Evolutionary conservation across 2,329 filamentous ascomycete species (phyloP), one percentile per base, ranked within the genome.

Genomic region (Trichoderma sp.): DNA sequence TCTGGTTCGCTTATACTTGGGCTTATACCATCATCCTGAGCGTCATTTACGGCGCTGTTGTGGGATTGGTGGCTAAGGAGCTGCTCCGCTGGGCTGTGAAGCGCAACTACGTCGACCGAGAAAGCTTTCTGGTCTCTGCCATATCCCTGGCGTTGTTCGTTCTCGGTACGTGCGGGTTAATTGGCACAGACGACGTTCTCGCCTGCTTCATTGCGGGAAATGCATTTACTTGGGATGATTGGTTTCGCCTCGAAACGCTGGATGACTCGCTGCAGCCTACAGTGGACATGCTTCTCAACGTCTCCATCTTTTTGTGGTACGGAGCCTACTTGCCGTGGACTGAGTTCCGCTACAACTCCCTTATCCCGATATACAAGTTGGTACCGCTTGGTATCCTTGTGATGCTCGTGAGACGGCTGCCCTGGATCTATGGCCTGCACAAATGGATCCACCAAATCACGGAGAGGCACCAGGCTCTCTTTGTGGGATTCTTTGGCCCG

Each of bases 181-280:
- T 97, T 60, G 94, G 93, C 1, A 95, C 90, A 43, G 94, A 97
- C 76, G 94, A 97, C 76, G 91, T 97, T 0, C 84, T 97, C 7
- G 94, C 94, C 1, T 97, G 93, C 81, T 97, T 97, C 77, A 90
- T 97, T 74, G 94, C 94, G 2, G 94, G 94, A 1, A 97, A 97
- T 75, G 88, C 88, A 0, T 97, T 97, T 73, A 97, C 93, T 0
- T 95, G 93, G 89, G 94, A 97, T 77, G 93, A 97, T 79, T 96
- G 93, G 93, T 97, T 97, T 80, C 91, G 94, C 0, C 83, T 95
- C 1, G 92, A 96, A 78, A 97, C 94, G 0, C 83, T 91, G 74
- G 94, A 97, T 73, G 95, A 97, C 76, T 94, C 92, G 2, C 86
- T 97, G n/a, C 94, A 97, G 77, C 94, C 94, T 0, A 97, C 94